Conservation (phyloP, 768 basidiomycete species). For the Cubamyces lactineus region DNA sequence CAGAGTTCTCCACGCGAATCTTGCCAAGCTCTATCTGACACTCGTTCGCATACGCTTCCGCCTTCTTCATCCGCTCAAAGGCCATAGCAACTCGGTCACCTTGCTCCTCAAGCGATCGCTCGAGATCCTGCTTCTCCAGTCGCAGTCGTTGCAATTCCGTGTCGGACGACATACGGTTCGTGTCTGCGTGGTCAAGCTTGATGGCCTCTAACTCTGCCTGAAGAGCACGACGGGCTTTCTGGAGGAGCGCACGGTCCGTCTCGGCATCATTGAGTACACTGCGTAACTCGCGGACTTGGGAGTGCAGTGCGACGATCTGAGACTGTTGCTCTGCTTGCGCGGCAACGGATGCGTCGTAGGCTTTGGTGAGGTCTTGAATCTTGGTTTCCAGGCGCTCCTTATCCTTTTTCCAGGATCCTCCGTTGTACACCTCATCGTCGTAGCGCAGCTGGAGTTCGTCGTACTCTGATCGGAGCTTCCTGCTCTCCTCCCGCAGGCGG, state of each 20-base stretch:
- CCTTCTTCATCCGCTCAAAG: slow-evolving; percentile 79
- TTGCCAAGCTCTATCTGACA: slow-evolving; percentile 77
- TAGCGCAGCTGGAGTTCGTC: slow-evolving; percentile 75
- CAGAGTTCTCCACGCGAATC: slow-evolving; percentile 79
- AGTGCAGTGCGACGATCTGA: slow-evolving; percentile 82
- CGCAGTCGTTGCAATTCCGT: slow-evolving; percentile 75
- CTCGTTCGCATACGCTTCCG: slow-evolving; percentile 74
- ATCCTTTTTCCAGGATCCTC: slow-evolving; percentile 85
- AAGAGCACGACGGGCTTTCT: slow-evolving; percentile 79
- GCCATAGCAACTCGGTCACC: slow-evolving; percentile 73
- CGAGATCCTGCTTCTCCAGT: slow-evolving; percentile 81
- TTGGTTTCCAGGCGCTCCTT: slow-evolving; percentile 85
- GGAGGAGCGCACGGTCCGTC: slow-evolving; percentile 74
- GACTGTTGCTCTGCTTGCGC: slow-evolving; percentile 82
- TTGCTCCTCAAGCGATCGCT: slow-evolving; percentile 77
- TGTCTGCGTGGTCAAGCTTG: slow-evolving; percentile 73
- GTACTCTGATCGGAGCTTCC: slow-evolving; percentile 74
- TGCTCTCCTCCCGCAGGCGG: slow-evolving; percentile 77
- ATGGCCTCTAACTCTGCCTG: slow-evolving; percentile 83
- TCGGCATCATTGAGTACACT: slow-evolving; percentile 84
- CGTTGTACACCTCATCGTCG: slow-evolving; percentile 78
- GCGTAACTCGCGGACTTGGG: slow-evolving; percentile 84
- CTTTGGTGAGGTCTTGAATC: slow-evolving; percentile 73
- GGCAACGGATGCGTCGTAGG: slow-evolving; percentile 71
- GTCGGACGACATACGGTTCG: slow-evolving; percentile 69